Evolutionary conservation across 2,329 filamentous ascomycete genomes (phyloP).

Genomic region (Fusarium dlaminii): DNA sequence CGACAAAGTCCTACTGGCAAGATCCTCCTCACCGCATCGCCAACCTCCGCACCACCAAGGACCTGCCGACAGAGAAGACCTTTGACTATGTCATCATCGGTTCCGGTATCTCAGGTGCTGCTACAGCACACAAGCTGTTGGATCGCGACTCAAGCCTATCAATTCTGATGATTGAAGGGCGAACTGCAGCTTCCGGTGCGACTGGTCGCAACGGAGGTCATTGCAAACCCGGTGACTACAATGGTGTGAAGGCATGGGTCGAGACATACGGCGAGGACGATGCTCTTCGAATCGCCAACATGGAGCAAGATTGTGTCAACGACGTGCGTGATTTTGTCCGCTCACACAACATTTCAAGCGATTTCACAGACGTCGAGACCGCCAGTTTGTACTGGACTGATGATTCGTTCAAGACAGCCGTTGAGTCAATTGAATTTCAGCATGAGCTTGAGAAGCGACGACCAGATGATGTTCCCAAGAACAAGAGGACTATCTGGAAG

Average conservation of each 20-base stretch:
- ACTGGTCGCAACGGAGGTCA: conserved; percentile 14
- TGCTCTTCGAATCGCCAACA: conserved; percentile 13
- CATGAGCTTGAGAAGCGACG: conserved; percentile 5
- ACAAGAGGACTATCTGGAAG: conserved; percentile 16
- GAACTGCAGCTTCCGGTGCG: conserved; percentile 18
- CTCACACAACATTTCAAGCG: conserved; percentile 17
- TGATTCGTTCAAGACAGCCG: conserved; percentile 15
- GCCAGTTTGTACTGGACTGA: conserved; percentile 23
- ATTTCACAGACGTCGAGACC: conserved; percentile 22
- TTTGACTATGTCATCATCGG: conserved; percentile 31
- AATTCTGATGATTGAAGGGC: conserved; percentile 22
- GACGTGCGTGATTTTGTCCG: conserved; percentile 24
- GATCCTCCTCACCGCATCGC: conserved; percentile 28
- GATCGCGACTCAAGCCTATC: conserved; percentile 12
- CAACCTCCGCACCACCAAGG: conserved; percentile 16
- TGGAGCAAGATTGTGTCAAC: conserved; percentile 25
- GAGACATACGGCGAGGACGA: conserved; percentile 21
- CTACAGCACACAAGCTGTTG: conserved; percentile 22
- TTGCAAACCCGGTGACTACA: conserved; percentile 16
- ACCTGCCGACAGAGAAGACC: background rate
- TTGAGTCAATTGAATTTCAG: conserved; percentile 15
- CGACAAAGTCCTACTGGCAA: conserved; percentile 26
- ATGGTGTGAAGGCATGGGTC: conserved; percentile 9
- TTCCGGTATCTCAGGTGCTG: conserved; percentile 17
- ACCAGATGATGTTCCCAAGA: conserved; percentile 19